phyloP scores from a whole-genome alignment of 2,329 filamentous ascomycete species.

The Parascedosporium putredinis region DNA sequence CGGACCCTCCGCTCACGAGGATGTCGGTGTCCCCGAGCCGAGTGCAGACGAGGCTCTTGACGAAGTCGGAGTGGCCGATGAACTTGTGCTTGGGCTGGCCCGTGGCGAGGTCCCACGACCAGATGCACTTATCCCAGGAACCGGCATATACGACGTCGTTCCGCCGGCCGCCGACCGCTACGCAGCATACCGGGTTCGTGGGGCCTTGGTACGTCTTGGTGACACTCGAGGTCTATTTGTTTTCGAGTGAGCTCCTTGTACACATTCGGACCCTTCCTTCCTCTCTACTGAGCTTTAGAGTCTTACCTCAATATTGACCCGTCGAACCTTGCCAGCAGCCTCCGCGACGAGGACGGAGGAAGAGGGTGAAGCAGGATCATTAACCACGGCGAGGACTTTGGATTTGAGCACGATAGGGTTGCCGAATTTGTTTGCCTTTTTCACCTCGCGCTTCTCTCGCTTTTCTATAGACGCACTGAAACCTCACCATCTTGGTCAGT shows the following conservation, averaged over 20 bases:
- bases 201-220: conserved; percentile 56
- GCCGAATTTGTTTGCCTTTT: conserved; percentile 68
- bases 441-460: conserved; percentile 54
- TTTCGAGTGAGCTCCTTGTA: background rate
- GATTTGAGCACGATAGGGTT: conserved; percentile 70
- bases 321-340: conserved; percentile 70
- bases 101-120: conserved; percentile 66
- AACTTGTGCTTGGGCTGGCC: conserved; percentile 47
- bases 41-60: conserved; percentile 65
- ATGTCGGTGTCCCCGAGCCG: conserved; percentile 49
- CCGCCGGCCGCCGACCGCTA: conserved; percentile 52
- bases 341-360: conserved; percentile 69
- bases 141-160: conserved; percentile 65
- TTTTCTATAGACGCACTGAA: conserved; percentile 40
- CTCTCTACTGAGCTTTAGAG: background rate
- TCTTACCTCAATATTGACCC: conserved; percentile 62
- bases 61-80: conserved; percentile 78
- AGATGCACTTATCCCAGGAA: conserved; percentile 89
- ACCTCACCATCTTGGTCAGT: too few species aligned
- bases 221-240: conserved; percentile 8
- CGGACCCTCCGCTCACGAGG: conserved; percentile 66
- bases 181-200: conserved; percentile 66
- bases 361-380: conserved; percentile 52
- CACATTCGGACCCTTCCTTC: background rate
- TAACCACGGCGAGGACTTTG: conserved; percentile 68